These are phyloP conservation scores for Carex cristatella DNA, from an alignment of 176 grass and related monocot species.

Conservation along the genomic window DNA sequence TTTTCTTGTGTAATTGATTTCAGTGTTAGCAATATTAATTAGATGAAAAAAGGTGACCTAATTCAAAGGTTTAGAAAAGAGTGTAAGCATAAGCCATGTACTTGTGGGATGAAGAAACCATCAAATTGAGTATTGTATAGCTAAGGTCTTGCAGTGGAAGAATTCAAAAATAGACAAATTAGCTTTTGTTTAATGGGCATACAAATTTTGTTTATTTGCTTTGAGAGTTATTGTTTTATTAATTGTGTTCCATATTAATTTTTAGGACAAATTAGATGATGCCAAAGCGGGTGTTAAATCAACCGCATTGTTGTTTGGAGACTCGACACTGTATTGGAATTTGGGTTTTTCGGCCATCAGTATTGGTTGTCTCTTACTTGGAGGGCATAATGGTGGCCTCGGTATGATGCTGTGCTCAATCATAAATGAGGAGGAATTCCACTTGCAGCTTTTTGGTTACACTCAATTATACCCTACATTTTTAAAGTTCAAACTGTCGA, in stretches of 20 bases:
- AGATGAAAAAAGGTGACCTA: neutral
- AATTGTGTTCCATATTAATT: neutral
- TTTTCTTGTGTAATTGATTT: neutral
- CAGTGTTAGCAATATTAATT: too few relatives aligned
- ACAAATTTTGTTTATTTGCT: neutral
- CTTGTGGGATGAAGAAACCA: neutral
- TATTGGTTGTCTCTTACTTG: conserved; percentile 28
- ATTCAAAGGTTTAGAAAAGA: neutral
- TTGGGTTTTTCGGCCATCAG: conserved; percentile 32
- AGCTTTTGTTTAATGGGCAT: neutral
- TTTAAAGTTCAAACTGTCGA: too few relatives aligned
- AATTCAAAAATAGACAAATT: neutral
- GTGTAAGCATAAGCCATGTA: neutral
- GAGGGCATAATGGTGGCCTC: conserved; percentile 39
- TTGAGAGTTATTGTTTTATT: neutral
- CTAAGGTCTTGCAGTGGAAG: neutral
- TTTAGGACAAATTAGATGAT: conserved; percentile 49
- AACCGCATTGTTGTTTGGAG: conserved; percentile 36
- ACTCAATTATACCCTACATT: too few relatives aligned
- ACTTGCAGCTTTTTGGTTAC: too few relatives aligned
- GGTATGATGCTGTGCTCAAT: conserved; percentile 4
- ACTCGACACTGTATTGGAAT: conserved; percentile 31
- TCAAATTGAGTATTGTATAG: neutral
- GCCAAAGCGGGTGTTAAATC: conserved; percentile 44
- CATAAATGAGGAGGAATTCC: too few relatives aligned